Percentiles rank a stretch among this genome's conserved stretches.
These are phyloP conservation scores for Russula griseocarnosa DNA, from an alignment of 768 basidiomycete species.

Conservation along the genomic window DNA sequence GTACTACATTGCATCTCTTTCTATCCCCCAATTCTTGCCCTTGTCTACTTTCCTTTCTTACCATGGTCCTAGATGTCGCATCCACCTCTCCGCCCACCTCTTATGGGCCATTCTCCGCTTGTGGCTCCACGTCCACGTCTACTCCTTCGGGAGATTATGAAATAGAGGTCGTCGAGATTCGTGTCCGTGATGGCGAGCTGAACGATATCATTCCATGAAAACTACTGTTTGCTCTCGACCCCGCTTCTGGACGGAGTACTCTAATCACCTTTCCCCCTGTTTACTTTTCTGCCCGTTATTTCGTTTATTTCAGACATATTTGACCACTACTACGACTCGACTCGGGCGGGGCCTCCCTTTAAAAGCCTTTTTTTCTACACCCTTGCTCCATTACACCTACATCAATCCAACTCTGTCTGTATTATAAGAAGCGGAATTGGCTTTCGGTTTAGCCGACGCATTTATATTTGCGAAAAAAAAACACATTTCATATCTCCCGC, in stretches of 20 bases:
- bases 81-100: constrained; percentile 79
- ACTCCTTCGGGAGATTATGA: constrained; percentile 66
- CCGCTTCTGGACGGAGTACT: neutral
- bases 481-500: neutral
- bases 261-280: constrained; percentile 3
- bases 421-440: constrained; percentile 17
- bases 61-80: constrained; percentile 55
- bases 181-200: constrained; percentile 74
- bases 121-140: constrained; percentile 59
- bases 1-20: constrained; percentile 34
- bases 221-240: neutral
- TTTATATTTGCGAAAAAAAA: neutral
- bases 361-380: neutral
- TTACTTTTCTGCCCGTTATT: neutral
- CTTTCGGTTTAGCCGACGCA: constrained; percentile 13
- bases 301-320: constrained; percentile 2
- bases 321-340: neutral
- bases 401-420: constrained; percentile 20
- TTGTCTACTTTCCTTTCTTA: neutral
- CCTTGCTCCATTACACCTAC: constrained; percentile 17
- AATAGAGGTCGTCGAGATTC: constrained; percentile 84
- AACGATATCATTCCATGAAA: constrained; percentile 65
- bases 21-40: neutral
- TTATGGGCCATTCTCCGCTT: constrained; percentile 59
- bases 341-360: neutral